A percentile compares a stretch with the other conserved stretches of the same genome.
Evolutionary conservation across 495 filamentous ascomycete species (phyloP).

Genomic region (Lophiostoma macrostomum): DNA sequence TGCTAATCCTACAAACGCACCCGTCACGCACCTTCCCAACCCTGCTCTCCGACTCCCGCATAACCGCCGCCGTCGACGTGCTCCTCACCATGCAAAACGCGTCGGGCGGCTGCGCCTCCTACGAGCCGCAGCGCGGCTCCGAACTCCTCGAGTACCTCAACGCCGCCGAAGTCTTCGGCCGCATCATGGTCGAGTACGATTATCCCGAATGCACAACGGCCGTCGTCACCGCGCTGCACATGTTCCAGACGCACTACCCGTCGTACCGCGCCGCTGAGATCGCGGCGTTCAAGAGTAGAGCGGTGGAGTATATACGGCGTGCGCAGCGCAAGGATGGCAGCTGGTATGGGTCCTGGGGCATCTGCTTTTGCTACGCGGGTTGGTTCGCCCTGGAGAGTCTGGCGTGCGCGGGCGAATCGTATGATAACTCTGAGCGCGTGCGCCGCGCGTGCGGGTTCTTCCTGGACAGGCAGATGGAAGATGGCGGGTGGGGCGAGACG

Average conservation of each 20-base stretch:
- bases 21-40: slow-evolving; percentile 74
- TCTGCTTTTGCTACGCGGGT: slow-evolving; percentile 93
- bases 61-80: slow-evolving; percentile 86
- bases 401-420: slow-evolving; percentile 75
- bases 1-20: slow-evolving; percentile 76
- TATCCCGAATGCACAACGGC: slow-evolving; percentile 98
- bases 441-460: slow-evolving; percentile 82
- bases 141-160: slow-evolving; percentile 80
- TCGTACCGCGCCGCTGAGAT: slow-evolving; percentile 77
- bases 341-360: slow-evolving; percentile 97
- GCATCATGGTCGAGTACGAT: slow-evolving; percentile 97
- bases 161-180: slow-evolving; percentile 92
- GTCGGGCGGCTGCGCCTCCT: slow-evolving; percentile 84
- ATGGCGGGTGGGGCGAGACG: slow-evolving; percentile 96
- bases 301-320: slow-evolving; percentile 75
- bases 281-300: slow-evolving; percentile 61
- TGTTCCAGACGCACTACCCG: slow-evolving; percentile 80
- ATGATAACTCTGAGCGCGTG: slow-evolving; percentile 65
- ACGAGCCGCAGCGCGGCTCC: slow-evolving; percentile 77
- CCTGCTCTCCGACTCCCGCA: slow-evolving; percentile 67
- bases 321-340: slow-evolving; percentile 77
- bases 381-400: slow-evolving; percentile 94
- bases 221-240: slow-evolving; percentile 79
- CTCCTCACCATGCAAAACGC: slow-evolving; percentile 88
- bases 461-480: slow-evolving; percentile 72